phyloP scores from a whole-genome alignment of 352 stramenopile genomes.

The Globisporangium sylvaticum region DNA sequence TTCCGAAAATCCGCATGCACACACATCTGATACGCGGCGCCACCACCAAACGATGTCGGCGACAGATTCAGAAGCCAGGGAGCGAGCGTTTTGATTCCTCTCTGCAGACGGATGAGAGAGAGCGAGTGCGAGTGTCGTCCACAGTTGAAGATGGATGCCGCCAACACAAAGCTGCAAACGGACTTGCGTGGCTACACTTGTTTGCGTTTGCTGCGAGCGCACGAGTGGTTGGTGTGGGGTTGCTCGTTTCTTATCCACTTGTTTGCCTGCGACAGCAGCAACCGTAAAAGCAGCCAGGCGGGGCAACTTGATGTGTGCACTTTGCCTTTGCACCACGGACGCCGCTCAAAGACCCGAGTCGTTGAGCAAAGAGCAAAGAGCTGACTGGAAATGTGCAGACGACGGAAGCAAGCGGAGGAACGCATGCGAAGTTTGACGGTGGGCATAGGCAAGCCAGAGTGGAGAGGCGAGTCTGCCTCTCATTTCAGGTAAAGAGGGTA shows the following conservation, averaged over 20 bases:
- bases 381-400: slow-evolving; percentile 5
- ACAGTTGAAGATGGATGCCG: background rate
- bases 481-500: background rate
- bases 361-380: too few species aligned
- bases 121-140: background rate
- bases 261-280: background rate
- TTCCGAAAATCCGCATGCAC: background rate
- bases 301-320: background rate
- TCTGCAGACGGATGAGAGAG: slow-evolving; percentile 2
- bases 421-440: background rate
- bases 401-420: background rate
- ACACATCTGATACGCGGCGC: slow-evolving; percentile 4
- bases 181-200: background rate
- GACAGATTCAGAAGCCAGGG: background rate
- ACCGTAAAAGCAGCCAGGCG: background rate
- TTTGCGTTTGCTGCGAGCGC: too few species aligned
- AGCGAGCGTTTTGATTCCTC: background rate
- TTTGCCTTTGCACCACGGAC: background rate
- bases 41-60: slow-evolving; percentile 6
- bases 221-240: background rate
- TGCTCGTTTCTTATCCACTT: background rate
- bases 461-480: background rate
- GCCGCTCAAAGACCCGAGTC: background rate
- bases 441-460: background rate
- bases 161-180: background rate